Evolutionary conservation across 2,329 filamentous ascomycete genomes (phyloP), one percentile per base, ranked within the genome.

Genomic region (Pseudocercospora pini-densiflorae): DNA sequence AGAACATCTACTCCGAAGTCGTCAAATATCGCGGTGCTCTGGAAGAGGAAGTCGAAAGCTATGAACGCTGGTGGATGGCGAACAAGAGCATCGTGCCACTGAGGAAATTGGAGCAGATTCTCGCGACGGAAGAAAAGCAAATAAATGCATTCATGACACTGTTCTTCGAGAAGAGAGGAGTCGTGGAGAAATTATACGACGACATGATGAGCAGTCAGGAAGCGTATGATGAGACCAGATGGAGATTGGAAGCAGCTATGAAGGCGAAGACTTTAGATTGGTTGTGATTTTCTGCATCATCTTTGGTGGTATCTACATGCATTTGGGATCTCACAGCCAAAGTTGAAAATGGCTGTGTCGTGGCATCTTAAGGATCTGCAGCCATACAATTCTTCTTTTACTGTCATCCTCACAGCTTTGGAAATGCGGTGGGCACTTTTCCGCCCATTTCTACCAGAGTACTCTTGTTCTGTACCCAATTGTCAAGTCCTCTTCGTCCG

Each of bases 391-490:
- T 12, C 1, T 33, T 9, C 10, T 33, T 36, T 36, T 36, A 12
- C 33, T 14, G 8, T 31, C 29, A 8, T 31, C 9, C 3, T 57
- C 63, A 72, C 57, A 72, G 43, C 58, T 72, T 72, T 21, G 70
- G 54, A 63, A 95, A 97, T 0, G 93, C 89, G 8, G 87, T 93
- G 64, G 84, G 87, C 65, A 89, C 90, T 67, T 79, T 83, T 36
- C 90, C 90, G 49, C 88, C 88, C 85, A 94, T 91, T 78, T 97
- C 93, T 2, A 97, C 89, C 31, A 97, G 79, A 1, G 92, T 96
- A 79, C 92, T 96, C 84, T 95, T 96, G 73, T 94, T 95, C 80
- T 88, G 85, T 61, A 93, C 86, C 90, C 93, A 97, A 3, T 91
- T 90, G 78, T 91, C 89, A 62, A 97, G 84, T 0, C 93, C 93